These are phyloP conservation scores for Hansenula lynferdii DNA, from an alignment of 1,139 yeast species.

Conservation along the genomic window DNA sequence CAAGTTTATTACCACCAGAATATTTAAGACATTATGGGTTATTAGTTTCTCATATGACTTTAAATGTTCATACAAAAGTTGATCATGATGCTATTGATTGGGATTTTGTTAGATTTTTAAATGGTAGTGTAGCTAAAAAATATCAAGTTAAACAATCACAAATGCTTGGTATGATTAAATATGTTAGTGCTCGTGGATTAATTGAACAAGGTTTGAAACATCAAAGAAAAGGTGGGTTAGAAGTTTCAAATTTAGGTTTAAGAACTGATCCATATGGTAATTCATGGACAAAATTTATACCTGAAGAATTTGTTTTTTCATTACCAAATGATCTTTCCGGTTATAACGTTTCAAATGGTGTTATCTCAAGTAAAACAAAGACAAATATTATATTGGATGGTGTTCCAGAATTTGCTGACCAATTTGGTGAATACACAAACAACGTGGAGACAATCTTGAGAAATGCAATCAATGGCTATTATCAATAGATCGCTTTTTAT, in stretches of 20 bases:
- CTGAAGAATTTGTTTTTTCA: not conserved
- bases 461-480: not conserved
- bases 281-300: not conserved
- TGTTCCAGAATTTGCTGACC: slow-evolving; percentile 1
- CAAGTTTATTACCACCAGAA: not conserved
- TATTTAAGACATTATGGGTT: not conserved
- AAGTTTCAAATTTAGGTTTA: slow-evolving; percentile 1
- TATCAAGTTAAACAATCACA: not conserved
- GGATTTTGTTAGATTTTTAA: slow-evolving; percentile 1
- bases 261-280: not conserved
- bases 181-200: not conserved
- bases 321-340: slow-evolving; percentile 1
- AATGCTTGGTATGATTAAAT: slow-evolving; percentile 1
- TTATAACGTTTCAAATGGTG: slow-evolving; percentile 1
- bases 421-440: not conserved
- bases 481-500: not conserved
- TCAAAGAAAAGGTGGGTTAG: slow-evolving; percentile 1
- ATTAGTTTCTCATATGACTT: not conserved
- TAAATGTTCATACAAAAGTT: slow-evolving; percentile 1
- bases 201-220: not conserved
- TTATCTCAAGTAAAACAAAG: slow-evolving; percentile 1
- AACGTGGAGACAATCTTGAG: not conserved
- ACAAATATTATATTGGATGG: slow-evolving; percentile 1
- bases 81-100: slow-evolving; percentile 1
- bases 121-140: not conserved